These are phyloP conservation scores for Pseudonitzschia pungens DNA, from an alignment of 108 stramenopile genomes.

Conservation along the genomic window DNA sequence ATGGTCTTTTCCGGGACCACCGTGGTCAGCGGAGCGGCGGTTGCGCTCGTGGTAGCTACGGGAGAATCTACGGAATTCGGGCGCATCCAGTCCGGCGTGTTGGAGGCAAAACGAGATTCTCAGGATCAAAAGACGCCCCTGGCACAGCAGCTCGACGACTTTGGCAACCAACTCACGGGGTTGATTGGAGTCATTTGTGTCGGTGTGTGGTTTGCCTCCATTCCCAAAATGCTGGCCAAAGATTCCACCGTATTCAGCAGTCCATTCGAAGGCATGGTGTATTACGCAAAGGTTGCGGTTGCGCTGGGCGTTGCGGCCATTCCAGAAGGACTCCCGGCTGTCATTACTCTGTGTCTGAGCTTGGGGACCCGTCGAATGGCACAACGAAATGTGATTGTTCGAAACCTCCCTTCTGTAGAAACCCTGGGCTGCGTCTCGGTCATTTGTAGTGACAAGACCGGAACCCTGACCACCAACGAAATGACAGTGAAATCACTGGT, in stretches of 20 bases:
- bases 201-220: constrained; percentile 85
- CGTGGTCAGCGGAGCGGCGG: constrained; percentile 85
- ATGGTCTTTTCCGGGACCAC: constrained; percentile 96
- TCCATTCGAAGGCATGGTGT: constrained; percentile 79
- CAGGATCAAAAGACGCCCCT: constrained; percentile 87
- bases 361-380: constrained; percentile 93
- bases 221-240: constrained; percentile 75
- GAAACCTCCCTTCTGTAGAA: constrained; percentile 93
- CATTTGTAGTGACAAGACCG: constrained; percentile 98
- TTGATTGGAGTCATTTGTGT: constrained; percentile 93
- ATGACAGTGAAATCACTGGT: constrained; percentile 94
- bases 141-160: constrained; percentile 93
- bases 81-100: constrained; percentile 85
- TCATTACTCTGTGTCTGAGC: constrained; percentile 95
- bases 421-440: constrained; percentile 95
- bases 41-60: constrained; percentile 89
- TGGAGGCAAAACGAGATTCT: constrained; percentile 59
- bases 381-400: constrained; percentile 82
- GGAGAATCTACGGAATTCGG: constrained; percentile 97
- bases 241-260: constrained; percentile 73
- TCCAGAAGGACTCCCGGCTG: constrained; percentile 98
- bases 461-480: constrained; percentile 97
- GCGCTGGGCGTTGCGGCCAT: constrained; percentile 98
- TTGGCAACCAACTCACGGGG: constrained; percentile 88
- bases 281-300: constrained; percentile 97